phyloP scores from a whole-genome alignment of 176 grass and related monocot species.

The Pontederia paniculata region DNA sequence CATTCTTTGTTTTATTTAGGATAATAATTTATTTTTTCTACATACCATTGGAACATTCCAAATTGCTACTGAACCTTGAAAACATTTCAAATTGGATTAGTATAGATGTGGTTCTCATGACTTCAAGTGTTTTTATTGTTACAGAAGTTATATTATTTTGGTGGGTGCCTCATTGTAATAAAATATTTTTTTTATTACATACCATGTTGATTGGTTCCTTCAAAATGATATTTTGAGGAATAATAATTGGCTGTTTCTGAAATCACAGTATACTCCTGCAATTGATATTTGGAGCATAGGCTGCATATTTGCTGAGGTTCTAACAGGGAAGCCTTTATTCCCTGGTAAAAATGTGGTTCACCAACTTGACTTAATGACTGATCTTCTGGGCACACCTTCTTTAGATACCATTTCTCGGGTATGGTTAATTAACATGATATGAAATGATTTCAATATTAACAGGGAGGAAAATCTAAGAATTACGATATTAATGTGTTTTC shows the following conservation, averaged over 20 bases:
- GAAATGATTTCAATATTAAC: neutral
- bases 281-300: slow-evolving; percentile 99
- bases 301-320: slow-evolving; percentile 95
- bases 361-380: slow-evolving; percentile 97
- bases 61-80: no score
- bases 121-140: no score
- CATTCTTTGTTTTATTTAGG: no score
- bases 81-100: no score
- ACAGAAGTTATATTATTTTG: no score
- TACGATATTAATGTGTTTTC: neutral
- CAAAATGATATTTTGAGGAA: slow-evolving; percentile 6
- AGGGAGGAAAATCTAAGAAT: neutral
- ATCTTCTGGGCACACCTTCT: slow-evolving; percentile 88
- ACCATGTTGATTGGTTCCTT: neutral
- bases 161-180: no score
- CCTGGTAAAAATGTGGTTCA: slow-evolving; percentile 99
- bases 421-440: slow-evolving; percentile 5
- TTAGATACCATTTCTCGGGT: slow-evolving; percentile 97
- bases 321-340: slow-evolving; percentile 94
- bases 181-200: no score
- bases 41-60: no score
- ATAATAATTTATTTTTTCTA: no score
- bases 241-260: slow-evolving; percentile 8
- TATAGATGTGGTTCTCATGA: no score
- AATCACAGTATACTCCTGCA: slow-evolving; percentile 95